Evolutionary conservation across 176 grass and related monocot species (phyloP).

Genomic region (Calamus simplicifolius): DNA sequence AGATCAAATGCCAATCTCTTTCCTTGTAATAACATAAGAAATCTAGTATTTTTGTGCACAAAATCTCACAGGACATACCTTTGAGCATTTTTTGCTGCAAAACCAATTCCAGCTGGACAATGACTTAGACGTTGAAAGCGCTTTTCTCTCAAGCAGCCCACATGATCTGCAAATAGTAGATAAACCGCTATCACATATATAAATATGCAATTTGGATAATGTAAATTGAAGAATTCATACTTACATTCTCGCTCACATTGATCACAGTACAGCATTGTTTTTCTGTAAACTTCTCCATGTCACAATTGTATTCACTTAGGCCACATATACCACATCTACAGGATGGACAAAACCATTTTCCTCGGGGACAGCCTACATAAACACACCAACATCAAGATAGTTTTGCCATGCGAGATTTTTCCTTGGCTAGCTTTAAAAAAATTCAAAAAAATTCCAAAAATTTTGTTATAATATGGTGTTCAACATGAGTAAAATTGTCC

Average conservation of each 20-base stretch:
- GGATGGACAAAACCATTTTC: slow-evolving; percentile 69
- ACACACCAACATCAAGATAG: no score
- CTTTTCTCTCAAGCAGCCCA: slow-evolving; percentile 46
- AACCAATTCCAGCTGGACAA: slow-evolving; percentile 46
- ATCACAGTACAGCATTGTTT: slow-evolving; percentile 58
- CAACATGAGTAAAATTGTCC: no score
- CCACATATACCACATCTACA: slow-evolving; percentile 61
- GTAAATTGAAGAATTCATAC: slow-evolving; percentile 12
- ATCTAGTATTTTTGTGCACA: no score
- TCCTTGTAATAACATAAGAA: not conserved
- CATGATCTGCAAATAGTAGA: slow-evolving; percentile 52
- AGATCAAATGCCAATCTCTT: slow-evolving; percentile 15
- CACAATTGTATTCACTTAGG: slow-evolving; percentile 39
- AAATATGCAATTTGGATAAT: slow-evolving; percentile 14
- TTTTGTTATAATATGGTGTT: no score
- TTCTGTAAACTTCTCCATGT: slow-evolving; percentile 36
- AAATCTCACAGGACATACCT: slow-evolving; percentile 24
- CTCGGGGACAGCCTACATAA: slow-evolving; percentile 42
- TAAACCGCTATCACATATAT: slow-evolving; percentile 17
- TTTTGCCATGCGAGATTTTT: no score
- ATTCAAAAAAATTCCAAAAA: no score
- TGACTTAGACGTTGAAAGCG: slow-evolving; percentile 21
- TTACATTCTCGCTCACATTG: slow-evolving; percentile 78
- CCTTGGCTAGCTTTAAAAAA: no score
- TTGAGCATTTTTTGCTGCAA: slow-evolving; percentile 59